A percentile compares a stretch with the other conserved stretches of the same genome.
phyloP scores from a whole-genome alignment of 495 filamentous ascomycete species.

The Hypoxylon crocopeplum region DNA sequence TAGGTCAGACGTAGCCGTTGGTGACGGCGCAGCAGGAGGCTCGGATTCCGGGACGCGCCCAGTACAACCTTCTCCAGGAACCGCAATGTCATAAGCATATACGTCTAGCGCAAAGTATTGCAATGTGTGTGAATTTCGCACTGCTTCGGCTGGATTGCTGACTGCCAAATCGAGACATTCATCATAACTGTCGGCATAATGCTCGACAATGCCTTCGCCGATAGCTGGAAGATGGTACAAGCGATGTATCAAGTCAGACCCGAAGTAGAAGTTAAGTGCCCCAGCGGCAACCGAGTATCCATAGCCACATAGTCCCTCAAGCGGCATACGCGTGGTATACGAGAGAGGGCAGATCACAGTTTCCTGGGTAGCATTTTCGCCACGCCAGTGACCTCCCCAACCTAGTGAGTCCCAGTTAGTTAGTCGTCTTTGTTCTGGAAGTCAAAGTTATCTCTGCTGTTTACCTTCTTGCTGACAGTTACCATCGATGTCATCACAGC shows the following conservation, averaged over 20 bases:
- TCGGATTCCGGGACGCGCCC: conserved; percentile 33
- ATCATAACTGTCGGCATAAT: conserved; percentile 61
- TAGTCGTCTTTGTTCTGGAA: conserved; percentile 3
- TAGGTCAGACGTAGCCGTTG: neutral
- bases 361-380: conserved; percentile 61
- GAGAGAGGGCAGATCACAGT: conserved; percentile 68
- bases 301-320: conserved; percentile 58
- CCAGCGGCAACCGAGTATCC: conserved; percentile 58
- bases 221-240: conserved; percentile 61
- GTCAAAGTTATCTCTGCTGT: neutral
- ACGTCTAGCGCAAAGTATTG: conserved; percentile 66
- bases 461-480: conserved; percentile 60
- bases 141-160: conserved; percentile 47
- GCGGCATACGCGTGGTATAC: conserved; percentile 54
- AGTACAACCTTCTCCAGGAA: conserved; percentile 60
- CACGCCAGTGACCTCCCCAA: conserved; percentile 67
- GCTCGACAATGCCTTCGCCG: conserved; percentile 60
- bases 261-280: conserved; percentile 62
- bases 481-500: conserved; percentile 65
- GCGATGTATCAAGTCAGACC: conserved; percentile 63
- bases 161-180: conserved; percentile 54
- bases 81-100: conserved; percentile 60
- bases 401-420: conserved; percentile 40
- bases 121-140: conserved; percentile 59
- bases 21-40: neutral